phyloP scores from a whole-genome alignment of 2,329 filamentous ascomycete species.

The Trematosphaeria pertusa region DNA sequence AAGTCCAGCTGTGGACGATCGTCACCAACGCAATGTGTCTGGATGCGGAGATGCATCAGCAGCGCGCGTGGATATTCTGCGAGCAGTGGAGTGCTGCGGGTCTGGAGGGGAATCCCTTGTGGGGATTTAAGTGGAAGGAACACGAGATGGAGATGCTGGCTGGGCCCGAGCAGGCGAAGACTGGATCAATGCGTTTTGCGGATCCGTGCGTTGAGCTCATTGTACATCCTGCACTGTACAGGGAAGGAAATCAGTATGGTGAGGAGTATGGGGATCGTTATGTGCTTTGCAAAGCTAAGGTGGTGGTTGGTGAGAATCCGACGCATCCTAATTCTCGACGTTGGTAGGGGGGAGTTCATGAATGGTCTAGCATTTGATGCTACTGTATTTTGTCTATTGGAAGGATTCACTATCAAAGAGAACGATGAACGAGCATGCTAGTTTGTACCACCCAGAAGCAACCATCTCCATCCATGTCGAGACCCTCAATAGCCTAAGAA shows the following conservation, averaged over 20 bases:
- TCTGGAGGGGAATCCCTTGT: not conserved
- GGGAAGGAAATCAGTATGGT: not conserved
- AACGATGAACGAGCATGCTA: too few species aligned
- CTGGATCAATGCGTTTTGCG: not conserved
- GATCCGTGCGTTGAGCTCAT: not conserved
- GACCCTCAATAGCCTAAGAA: too few species aligned
- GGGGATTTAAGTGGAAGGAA: not conserved
- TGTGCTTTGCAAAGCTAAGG: constrained; percentile 2
- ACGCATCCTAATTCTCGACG: too few species aligned
- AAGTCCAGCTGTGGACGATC: not conserved
- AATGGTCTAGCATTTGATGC: too few species aligned
- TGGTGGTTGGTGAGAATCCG: not conserved
- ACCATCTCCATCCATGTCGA: too few species aligned
- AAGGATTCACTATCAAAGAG: too few species aligned
- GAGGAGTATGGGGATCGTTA: not conserved
- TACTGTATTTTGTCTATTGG: too few species aligned
- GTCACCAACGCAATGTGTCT: not conserved
- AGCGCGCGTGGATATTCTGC: constrained; percentile 1
- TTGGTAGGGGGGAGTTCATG: too few species aligned
- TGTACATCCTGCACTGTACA: not conserved
- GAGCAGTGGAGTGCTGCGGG: not conserved
- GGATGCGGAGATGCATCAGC: constrained; percentile 4
- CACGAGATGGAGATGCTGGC: not conserved
- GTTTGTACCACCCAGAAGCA: too few species aligned
- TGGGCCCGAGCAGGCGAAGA: not conserved